Percentiles rank a stretch among this genome's conserved stretches.
Conservation (phyloP, 1,284 basidiomycete genomes). For the Ustilago lituana region DNA sequence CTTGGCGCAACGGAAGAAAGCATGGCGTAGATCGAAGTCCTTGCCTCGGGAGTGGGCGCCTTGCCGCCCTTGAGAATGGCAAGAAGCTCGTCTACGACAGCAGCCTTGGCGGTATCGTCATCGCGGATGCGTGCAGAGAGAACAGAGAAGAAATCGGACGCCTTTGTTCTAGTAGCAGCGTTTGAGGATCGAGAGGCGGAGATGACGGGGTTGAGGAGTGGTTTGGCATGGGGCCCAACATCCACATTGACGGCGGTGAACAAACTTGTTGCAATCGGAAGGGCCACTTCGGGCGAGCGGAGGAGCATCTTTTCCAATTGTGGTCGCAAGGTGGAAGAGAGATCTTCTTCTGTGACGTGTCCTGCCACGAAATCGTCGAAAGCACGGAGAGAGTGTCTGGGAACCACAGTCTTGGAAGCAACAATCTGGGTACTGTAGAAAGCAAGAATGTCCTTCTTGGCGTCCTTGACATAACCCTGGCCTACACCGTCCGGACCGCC, state of each 20-base stretch:
- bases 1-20: slow-evolving; percentile 35
- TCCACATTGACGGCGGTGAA: slow-evolving; percentile 45
- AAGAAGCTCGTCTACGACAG: slow-evolving; percentile 48
- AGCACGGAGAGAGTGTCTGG: slow-evolving; percentile 37
- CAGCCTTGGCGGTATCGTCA: slow-evolving; percentile 25
- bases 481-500: slow-evolving; percentile 48
- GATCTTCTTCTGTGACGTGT: slow-evolving; percentile 46
- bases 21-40: slow-evolving; percentile 54
- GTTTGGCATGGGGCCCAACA: slow-evolving; percentile 37
- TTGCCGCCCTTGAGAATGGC: slow-evolving; percentile 55
- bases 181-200: slow-evolving; percentile 55
- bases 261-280: slow-evolving; percentile 46
- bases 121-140: slow-evolving; percentile 27
- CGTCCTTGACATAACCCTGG: slow-evolving; percentile 28
- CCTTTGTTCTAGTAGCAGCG: slow-evolving; percentile 46
- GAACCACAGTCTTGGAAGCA: slow-evolving; percentile 52
- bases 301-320: slow-evolving; percentile 64
- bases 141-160: slow-evolving; percentile 36
- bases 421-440: slow-evolving; percentile 59
- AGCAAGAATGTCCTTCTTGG: slow-evolving; percentile 42
- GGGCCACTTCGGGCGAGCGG: slow-evolving; percentile 59
- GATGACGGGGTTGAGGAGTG: slow-evolving; percentile 43
- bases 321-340: slow-evolving; percentile 52
- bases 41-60: slow-evolving; percentile 49
- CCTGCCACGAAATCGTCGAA: slow-evolving; percentile 54